Conservation (phyloP, 257 asterid genomes). For the Leptodermis oblonga region DNA sequence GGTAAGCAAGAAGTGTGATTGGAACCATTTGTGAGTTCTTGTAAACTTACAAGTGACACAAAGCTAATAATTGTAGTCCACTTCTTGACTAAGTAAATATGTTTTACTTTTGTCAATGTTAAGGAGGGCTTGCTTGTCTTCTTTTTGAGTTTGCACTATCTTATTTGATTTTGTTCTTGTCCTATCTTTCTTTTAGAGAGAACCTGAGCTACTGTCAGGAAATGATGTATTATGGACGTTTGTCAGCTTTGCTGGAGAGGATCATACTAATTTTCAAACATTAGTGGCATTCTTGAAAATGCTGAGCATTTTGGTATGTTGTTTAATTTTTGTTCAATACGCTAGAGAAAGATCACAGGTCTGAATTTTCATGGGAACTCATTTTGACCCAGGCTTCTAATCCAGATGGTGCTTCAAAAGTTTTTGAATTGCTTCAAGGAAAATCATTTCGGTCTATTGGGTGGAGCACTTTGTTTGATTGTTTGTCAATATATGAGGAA, state of each 20-base stretch:
- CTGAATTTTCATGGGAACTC: conserved; percentile 26
- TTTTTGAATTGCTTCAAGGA: conserved; percentile 90
- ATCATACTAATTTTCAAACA: conserved; percentile 82
- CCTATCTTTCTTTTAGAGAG: conserved; percentile 53
- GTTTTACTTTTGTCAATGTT: not conserved
- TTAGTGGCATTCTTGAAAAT: conserved; percentile 90
- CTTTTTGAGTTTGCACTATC: not conserved
- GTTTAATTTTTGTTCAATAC: not conserved
- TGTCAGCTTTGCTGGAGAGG: conserved; percentile 96
- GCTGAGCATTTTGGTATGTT: conserved; percentile 86
- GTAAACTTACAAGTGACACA: not conserved
- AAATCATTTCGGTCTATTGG: conserved; percentile 81
- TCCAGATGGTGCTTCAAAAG: conserved; percentile 83
- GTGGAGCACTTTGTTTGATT: conserved; percentile 87
- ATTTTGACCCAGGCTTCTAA: conserved; percentile 68
- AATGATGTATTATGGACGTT: conserved; percentile 96
- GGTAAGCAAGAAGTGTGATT: not conserved
- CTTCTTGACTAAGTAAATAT: not conserved
- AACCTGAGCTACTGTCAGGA: conserved; percentile 83
- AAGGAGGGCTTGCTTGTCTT: too few relatives aligned
- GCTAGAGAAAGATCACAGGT: not conserved
- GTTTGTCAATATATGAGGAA: conserved; percentile 82
- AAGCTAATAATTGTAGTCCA: not conserved
- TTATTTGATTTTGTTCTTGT: conserved; percentile 13
- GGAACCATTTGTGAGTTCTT: not conserved